These are phyloP conservation scores for Adansonia grandidieri DNA, from an alignment of 441 rosid genomes.

Conservation along the genomic window DNA sequence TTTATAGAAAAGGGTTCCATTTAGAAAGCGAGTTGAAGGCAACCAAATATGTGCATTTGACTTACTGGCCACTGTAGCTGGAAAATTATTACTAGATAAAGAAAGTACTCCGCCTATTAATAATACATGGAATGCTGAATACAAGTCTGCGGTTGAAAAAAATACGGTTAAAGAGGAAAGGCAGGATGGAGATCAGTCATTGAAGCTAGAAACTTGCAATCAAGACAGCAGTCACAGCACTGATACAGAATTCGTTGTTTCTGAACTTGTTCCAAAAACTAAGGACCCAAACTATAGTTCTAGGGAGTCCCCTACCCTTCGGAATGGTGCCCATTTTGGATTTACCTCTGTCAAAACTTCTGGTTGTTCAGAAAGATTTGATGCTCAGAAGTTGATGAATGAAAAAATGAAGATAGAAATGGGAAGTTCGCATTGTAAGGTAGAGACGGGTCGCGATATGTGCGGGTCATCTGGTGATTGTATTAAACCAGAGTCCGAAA, in stretches of 20 bases:
- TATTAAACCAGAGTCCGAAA: conserved; percentile 47
- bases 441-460: conserved; percentile 38
- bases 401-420: conserved; percentile 49
- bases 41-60: conserved; percentile 52
- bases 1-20: conserved; percentile 52
- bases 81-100: conserved; percentile 52
- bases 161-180: conserved; percentile 42
- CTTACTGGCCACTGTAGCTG: conserved; percentile 74
- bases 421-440: conserved; percentile 45
- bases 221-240: conserved; percentile 26
- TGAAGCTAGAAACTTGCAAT: conserved; percentile 42
- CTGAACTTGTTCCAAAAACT: conserved; percentile 37
- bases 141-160: conserved; percentile 37
- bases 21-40: conserved; percentile 42
- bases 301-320: conserved; percentile 41
- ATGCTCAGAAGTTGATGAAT: conserved; percentile 43
- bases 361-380: conserved; percentile 44
- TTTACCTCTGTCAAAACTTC: conserved; percentile 49
- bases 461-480: conserved; percentile 36
- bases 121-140: conserved; percentile 38
- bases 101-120: conserved; percentile 33
- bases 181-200: conserved; percentile 37
- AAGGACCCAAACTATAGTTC: conserved; percentile 41
- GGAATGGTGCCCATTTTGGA: conserved; percentile 48
- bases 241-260: conserved; percentile 30